These are phyloP conservation scores for Xerocomus amazonicus DNA, from an alignment of 1,284 basidiomycete genomes.

Conservation along the genomic window DNA sequence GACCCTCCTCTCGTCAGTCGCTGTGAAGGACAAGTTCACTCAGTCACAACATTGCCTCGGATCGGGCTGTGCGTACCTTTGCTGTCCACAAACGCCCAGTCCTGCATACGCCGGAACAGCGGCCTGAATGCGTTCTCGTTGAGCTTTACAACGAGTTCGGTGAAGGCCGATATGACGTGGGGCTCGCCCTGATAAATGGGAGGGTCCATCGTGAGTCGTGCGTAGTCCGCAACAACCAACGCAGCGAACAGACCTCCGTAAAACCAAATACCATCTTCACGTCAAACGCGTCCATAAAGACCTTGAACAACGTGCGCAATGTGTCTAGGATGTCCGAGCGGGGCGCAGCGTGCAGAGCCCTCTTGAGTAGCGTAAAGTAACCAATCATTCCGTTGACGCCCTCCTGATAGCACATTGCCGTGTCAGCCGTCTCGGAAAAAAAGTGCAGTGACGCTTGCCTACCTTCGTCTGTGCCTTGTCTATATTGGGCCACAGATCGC, in stretches of 20 bases:
- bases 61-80: constrained; percentile 39
- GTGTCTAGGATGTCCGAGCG: constrained; percentile 66
- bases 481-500: constrained; percentile 51
- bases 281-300: constrained; percentile 82
- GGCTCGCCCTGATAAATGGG: constrained; percentile 44
- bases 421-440: neutral
- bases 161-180: constrained; percentile 71
- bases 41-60: neutral
- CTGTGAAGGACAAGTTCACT: constrained; percentile 16
- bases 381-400: constrained; percentile 37
- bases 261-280: constrained; percentile 37
- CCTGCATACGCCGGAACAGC: constrained; percentile 86
- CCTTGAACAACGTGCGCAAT: constrained; percentile 72
- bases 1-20: constrained; percentile 47
- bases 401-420: constrained; percentile 10
- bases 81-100: constrained; percentile 84
- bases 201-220: neutral
- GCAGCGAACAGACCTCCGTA: constrained; percentile 32
- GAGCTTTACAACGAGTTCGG: constrained; percentile 88
- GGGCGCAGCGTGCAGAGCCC: constrained; percentile 62
- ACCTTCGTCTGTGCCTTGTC: constrained; percentile 38
- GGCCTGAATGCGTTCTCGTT: constrained; percentile 94
- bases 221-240: neutral
- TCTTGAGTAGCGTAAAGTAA: constrained; percentile 69
- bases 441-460: constrained; percentile 5